Evolutionary conservation across 306 rosid genomes (phyloP), one percentile per base, ranked within the genome.

Genomic region (Medicago ruthenica): DNA sequence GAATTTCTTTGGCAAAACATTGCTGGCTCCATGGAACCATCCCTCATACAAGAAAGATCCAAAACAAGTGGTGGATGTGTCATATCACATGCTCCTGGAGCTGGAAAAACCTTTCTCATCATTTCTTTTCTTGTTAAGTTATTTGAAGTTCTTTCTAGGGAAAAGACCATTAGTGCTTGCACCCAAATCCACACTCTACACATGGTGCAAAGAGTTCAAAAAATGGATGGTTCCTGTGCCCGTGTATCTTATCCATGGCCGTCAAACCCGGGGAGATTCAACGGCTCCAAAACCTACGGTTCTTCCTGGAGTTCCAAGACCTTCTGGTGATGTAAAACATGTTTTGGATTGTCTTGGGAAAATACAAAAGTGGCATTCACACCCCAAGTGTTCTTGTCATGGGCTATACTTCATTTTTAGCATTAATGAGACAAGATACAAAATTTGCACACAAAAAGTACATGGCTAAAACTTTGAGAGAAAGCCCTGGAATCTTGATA

Each of bases 1-100:
- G 95, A 92, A 68, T 94, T 94, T 85, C 88, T 94, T 18, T 94
- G 98, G 96, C 31, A 47, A 79, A 93, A 93, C 62, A 39, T 93
- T 72, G 96, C 90, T 11, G 97, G 97, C 47, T 91, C 98, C 6
- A 50, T 82, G 80, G 75, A 80, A 54, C 97, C 96, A 4, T 55
- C 82, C 62, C 70, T 58, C 7, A 87, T 86, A 89, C 79, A 88
- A 50, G 66, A 50, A 74, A 62, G 70, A 7, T 73, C 97, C 72
- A 76, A 80, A 84, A 84, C 53, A 68, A 83, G 61, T 17, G 98
- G 98, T 4, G 97, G 97, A 54, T 94, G 98, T 84, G 98, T 92
- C 60, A 82, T 94, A 71, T 94, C 98, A 59, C 98, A 94, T 86
- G 1, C 97, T 68, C 98, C 98, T 4, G 96, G 98, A 51, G 92